Base-by-base conservation (phyloP, 2,329 filamentous ascomycete species). In the Parascedosporium putredinis region DNA sequence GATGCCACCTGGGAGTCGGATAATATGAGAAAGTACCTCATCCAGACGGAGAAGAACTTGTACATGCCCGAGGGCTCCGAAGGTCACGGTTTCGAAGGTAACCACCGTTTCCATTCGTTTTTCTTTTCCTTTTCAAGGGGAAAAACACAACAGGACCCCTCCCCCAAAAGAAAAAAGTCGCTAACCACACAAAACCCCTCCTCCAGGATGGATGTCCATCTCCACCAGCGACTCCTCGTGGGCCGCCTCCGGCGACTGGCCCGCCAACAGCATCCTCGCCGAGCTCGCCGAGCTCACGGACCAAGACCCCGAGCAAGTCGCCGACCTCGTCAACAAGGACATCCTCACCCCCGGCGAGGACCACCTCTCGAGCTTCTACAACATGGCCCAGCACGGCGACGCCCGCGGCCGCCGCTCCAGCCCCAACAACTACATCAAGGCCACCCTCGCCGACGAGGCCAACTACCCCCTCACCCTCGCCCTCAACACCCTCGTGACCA, bases 1-100 rank as follows among this genome's bases (percentile, higher is more conserved):
- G 74, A 78, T 52, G 52, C 57, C 4, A 69, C 70, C 0, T 78
- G 75, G 74, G 58, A 59, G 0, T 61, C 73, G 0, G 62, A 63
- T 2, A 72, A 71, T 44, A 76, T 78, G 72, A 63, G 72, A 45
- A 59, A 67, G 45, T 74, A 75, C 57, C 74, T 70, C 45, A 53
- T 61, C 40, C 69, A 66, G 53, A 55, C 76, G 25, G 74, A 78
- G 58, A 63, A 66, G 52, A 67, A 67, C 27, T 55, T 62, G 25
- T 60, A 61, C 40, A 54, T 62, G 12, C 59, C 62, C 4, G 59
- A 58, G 24, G 58, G 58, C n/a, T 56, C 56, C 10, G 38, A 54
- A 12, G 73, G 72, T 4, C 75, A 78, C 54, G 75, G 74, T 7
- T 73, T 68, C 52, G 56, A 70, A 36, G 75, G 74, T 40, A 40